Evolutionary conservation across 495 filamentous ascomycete species (phyloP).

Genomic region (Penicillium arizonense): DNA sequence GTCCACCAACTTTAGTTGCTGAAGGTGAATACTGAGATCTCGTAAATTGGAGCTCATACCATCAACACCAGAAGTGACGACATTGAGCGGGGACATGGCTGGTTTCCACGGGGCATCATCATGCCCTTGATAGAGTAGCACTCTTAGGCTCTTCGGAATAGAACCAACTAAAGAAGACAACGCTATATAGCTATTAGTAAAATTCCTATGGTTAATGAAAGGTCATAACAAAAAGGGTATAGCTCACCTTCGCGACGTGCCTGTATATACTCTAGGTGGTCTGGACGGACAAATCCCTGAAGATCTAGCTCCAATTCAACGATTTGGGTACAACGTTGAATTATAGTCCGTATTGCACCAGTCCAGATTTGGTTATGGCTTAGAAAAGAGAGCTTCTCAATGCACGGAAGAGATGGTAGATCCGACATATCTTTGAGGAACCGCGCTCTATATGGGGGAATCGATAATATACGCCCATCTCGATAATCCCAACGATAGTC

Average conservation of each 20-base stretch:
- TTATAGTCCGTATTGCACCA: neutral
- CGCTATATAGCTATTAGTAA: neutral
- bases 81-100: neutral
- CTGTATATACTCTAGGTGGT: neutral
- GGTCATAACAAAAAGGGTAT: neutral
- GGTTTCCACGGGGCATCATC: neutral
- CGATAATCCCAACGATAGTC: neutral
- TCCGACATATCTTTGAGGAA: neutral
- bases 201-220: neutral
- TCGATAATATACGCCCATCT: neutral
- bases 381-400: neutral
- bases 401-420: neutral
- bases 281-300: neutral
- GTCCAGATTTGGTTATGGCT: neutral
- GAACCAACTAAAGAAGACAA: neutral
- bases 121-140: neutral
- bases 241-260: neutral
- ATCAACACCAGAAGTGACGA: neutral
- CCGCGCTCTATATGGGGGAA: neutral
- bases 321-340: neutral
- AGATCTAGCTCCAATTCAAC: neutral
- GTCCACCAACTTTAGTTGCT: neutral
- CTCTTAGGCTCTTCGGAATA: neutral
- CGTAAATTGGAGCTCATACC: neutral
- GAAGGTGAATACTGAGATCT: neutral